A percentile compares a stretch with the other conserved stretches of the same genome.
phyloP scores from a whole-genome alignment of 805 yeast species.

The Sugiyamaella americana region DNA sequence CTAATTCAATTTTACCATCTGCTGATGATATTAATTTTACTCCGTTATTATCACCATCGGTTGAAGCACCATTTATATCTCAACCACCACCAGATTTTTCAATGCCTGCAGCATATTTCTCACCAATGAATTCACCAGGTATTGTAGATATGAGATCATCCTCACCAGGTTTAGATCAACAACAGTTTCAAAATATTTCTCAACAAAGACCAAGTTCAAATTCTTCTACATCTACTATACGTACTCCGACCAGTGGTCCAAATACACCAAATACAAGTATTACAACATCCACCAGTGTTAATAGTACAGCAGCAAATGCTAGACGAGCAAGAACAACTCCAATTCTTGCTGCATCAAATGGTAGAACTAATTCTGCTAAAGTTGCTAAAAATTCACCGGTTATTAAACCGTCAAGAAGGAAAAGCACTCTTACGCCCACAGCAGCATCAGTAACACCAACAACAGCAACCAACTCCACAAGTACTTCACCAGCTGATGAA shows the following conservation, averaged over 20 bases:
- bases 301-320: not conserved
- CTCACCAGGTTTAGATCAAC: conserved; percentile 1
- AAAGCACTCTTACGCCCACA: conserved; percentile 1
- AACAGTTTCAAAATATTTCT: not conserved
- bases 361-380: not conserved
- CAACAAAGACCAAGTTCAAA: not conserved
- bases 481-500: conserved; percentile 12
- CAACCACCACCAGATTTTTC: conserved; percentile 15
- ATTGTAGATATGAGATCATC: not conserved
- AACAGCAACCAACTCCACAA: conserved; percentile 2
- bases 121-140: conserved; percentile 17
- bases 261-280: too few relatives aligned
- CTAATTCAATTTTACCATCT: conserved; percentile 6
- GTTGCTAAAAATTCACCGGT: not conserved
- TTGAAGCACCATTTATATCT: conserved; percentile 41
- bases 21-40: conserved; percentile 58
- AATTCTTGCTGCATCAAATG: not conserved
- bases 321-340: not conserved
- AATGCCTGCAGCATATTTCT: conserved; percentile 22
- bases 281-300: not conserved
- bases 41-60: conserved; percentile 67
- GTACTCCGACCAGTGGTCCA: not conserved
- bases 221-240: not conserved
- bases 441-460: conserved; percentile 3
- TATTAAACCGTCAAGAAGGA: not conserved